These are phyloP conservation scores for Excoecaria cochinchinensis DNA, from an alignment of 345 rosid genomes.

Conservation along the genomic window DNA sequence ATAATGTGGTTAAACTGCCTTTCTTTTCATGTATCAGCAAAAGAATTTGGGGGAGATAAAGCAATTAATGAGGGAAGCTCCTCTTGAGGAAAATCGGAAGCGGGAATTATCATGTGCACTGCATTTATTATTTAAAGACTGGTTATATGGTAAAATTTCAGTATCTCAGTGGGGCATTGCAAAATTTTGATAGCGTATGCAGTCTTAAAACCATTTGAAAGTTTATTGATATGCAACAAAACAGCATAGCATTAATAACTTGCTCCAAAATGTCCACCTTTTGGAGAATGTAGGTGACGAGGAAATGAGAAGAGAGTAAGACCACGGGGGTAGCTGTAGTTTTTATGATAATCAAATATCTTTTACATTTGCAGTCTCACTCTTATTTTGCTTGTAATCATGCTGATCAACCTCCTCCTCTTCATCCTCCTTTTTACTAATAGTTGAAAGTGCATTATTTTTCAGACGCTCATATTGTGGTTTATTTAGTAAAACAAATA, in stretches of 20 bases:
- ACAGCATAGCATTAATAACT: background rate
- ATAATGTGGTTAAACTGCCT: background rate
- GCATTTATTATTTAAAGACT: conserved; percentile 90
- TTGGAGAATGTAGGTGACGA: background rate
- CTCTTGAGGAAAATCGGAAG: conserved; percentile 84
- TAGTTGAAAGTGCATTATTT: too few relatives aligned
- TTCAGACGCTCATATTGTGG: too few relatives aligned
- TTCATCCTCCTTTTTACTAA: too few relatives aligned
- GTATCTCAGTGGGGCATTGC: background rate
- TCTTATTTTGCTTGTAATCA: background rate
- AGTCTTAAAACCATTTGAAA: background rate
- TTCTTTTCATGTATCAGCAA: conserved; percentile 41
- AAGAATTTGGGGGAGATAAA: conserved; percentile 76
- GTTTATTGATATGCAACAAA: background rate
- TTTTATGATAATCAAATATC: background rate
- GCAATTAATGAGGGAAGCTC: conserved; percentile 66
- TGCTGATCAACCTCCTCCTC: too few relatives aligned
- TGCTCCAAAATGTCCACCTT: background rate
- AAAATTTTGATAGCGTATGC: background rate
- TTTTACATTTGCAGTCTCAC: background rate
- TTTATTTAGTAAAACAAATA: too few relatives aligned
- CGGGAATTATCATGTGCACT: conserved; percentile 83
- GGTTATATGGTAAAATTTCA: conserved; percentile 77
- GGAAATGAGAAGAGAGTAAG: background rate
- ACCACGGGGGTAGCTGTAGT: background rate